These are phyloP conservation scores for Clonostachys rhizophaga DNA, from an alignment of 2,329 filamentous ascomycete genomes.

Conservation along the genomic window DNA sequence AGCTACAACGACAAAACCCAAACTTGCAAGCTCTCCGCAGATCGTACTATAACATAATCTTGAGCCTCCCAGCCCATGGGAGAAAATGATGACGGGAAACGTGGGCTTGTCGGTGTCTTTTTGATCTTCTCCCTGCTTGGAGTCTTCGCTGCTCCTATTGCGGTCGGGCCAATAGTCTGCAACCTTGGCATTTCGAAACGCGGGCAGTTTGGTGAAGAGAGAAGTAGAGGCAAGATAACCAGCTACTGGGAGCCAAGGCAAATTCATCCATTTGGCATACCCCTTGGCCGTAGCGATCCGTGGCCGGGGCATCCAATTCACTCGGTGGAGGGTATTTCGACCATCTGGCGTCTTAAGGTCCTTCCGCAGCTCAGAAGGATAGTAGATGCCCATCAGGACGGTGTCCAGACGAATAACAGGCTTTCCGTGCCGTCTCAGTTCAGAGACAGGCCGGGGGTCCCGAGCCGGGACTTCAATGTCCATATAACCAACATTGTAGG, in stretches of 20 bases:
- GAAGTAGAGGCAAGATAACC: conserved; percentile 50
- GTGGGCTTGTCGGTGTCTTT: conserved; percentile 20
- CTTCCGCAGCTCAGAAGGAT: conserved; percentile 44
- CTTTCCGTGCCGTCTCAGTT: conserved; percentile 29
- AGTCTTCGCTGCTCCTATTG: conserved; percentile 14
- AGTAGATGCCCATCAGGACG: conserved; percentile 61
- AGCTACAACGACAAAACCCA: conserved; percentile 60
- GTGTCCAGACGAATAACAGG: conserved; percentile 42
- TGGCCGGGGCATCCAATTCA: conserved; percentile 59
- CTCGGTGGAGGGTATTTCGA: conserved; percentile 39
- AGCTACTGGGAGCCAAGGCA: conserved; percentile 42
- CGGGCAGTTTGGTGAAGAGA: conserved; percentile 62
- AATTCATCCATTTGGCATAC: conserved; percentile 56
- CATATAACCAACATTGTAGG: conserved; percentile 64
- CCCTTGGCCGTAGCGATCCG: conserved; percentile 50
- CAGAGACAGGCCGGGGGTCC: conserved; percentile 29
- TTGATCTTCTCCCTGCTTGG: conserved; percentile 2
- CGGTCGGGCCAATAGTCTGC: conserved; percentile 48
- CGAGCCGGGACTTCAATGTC: conserved; percentile 59
- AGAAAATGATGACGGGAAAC: conserved; percentile 63
- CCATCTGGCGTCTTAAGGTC: conserved; percentile 14
- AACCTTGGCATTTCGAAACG: conserved; percentile 54
- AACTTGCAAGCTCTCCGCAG: conserved; percentile 62
- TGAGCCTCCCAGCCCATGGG: conserved; percentile 61
- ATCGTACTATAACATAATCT: conserved; percentile 58